Conservation (phyloP, 148 eudicot species). For the Rheum nobile region DNA sequence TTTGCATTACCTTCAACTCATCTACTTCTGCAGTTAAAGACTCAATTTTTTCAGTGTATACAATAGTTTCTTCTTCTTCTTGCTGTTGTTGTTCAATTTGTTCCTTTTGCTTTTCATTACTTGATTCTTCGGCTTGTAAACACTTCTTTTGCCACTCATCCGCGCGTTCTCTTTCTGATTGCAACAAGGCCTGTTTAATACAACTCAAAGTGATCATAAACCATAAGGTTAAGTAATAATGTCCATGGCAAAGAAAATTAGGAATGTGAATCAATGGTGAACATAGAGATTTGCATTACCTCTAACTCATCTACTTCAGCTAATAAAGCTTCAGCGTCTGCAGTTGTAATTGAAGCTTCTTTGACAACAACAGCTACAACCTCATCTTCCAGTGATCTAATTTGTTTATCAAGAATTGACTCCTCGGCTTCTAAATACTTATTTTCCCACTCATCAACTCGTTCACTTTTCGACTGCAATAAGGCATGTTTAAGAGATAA, state of each 20-base stretch:
- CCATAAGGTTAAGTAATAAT: neutral
- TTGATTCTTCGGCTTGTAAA: constrained; percentile 25
- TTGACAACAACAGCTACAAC: neutral
- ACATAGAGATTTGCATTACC: no score
- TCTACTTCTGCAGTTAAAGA: constrained; percentile 57
- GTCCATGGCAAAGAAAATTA: no score
- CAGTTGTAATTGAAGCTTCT: neutral
- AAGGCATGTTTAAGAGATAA: neutral
- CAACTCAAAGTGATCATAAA: neutral
- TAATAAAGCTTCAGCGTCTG: neutral
- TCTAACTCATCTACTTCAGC: neutral
- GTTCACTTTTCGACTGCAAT: constrained; percentile 29
- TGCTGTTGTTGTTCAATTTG: neutral
- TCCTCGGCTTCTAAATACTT: constrained; percentile 25
- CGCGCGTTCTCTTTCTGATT: constrained; percentile 47
- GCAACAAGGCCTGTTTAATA: neutral
- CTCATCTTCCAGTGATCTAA: neutral
- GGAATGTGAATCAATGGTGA: no score
- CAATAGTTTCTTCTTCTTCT: constrained; percentile 38
- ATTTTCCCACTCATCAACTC: constrained; percentile 57
- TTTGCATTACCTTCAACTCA: constrained; percentile 53
- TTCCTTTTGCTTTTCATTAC: constrained; percentile 31
- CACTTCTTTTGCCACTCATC: constrained; percentile 50
- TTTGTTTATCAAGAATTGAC: neutral
- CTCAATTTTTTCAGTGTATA: constrained; percentile 50